phyloP scores from a whole-genome alignment of 73 alveolate species.

The Symbiodinium pilosum region DNA sequence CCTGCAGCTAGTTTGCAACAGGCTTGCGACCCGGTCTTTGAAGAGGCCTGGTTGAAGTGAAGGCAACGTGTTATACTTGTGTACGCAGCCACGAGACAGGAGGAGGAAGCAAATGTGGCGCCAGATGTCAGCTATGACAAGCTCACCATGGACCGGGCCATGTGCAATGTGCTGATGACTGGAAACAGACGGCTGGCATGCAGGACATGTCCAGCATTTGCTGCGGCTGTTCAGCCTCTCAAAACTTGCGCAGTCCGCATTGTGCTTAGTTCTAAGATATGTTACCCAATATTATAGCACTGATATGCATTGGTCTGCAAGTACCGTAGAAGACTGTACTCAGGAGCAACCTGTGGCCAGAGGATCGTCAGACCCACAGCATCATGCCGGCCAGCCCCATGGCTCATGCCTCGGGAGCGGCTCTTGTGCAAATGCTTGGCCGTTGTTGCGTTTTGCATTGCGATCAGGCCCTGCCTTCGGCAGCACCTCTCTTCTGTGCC shows the following conservation, averaged over 20 bases:
- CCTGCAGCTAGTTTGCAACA: no score
- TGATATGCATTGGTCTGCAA: neutral
- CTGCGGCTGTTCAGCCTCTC: conserved; percentile 82
- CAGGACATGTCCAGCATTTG: conserved; percentile 60
- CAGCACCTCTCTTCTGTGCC: conserved; percentile 27
- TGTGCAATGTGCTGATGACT: neutral
- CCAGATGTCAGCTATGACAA: conserved; percentile 89
- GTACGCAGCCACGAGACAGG: neutral
- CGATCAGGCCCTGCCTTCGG: conserved; percentile 51
- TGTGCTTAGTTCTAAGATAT: neutral
- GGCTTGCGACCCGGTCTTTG: conserved; percentile 63
- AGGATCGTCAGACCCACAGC: conserved; percentile 90
- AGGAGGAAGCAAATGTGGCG: conserved; percentile 20
- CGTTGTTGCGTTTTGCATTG: no score
- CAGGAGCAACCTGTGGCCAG: conserved; percentile 88
- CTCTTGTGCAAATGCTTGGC: neutral
- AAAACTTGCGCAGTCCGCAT: conserved; percentile 60
- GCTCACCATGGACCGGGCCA: conserved; percentile 71
- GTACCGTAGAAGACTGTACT: neutral
- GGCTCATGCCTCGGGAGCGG: neutral
- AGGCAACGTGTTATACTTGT: no score
- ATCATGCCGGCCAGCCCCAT: conserved; percentile 82
- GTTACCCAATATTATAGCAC: neutral
- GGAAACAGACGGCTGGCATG: neutral
- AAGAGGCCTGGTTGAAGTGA: conserved; percentile 23